phyloP scores from a whole-genome alignment of 73 alveolate genomes.

The Stentor roeselii region DNA sequence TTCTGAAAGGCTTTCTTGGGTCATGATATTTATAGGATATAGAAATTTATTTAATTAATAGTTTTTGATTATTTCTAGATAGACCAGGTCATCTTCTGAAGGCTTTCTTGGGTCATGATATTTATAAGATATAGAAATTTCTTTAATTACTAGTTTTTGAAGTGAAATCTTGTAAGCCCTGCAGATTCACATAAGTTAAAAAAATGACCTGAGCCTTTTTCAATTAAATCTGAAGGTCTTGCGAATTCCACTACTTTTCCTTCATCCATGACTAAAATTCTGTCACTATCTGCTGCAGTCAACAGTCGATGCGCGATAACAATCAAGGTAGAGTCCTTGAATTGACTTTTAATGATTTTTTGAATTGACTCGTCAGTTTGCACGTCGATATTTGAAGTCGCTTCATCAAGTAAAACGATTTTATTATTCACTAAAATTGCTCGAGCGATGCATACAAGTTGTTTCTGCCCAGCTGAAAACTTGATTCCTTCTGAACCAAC shows the following conservation, averaged over 20 bases:
- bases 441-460: conserved; percentile 89
- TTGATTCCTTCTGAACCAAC: conserved; percentile 84
- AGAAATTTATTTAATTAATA: too few relatives aligned
- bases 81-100: not conserved
- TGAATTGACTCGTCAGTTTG: conserved; percentile 68
- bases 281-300: conserved; percentile 64
- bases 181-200: too few relatives aligned
- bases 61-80: too few relatives aligned
- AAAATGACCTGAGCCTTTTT: too few relatives aligned
- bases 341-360: conserved; percentile 52
- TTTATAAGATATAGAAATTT: too few relatives aligned
- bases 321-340: conserved; percentile 60
- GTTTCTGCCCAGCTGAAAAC: conserved; percentile 91
- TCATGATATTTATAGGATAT: too few relatives aligned
- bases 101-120: not conserved
- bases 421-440: conserved; percentile 64
- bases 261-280: conserved; percentile 62
- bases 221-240: too few relatives aligned
- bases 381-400: conserved; percentile 74
- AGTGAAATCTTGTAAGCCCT: too few relatives aligned
- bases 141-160: too few relatives aligned
- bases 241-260: conserved; percentile 31
- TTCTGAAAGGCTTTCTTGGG: not conserved
- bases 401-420: conserved; percentile 75
- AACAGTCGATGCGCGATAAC: conserved; percentile 78